These are phyloP conservation scores for Termitomyces sp. DNA, from an alignment of 768 basidiomycete genomes.

Conservation along the genomic window DNA sequence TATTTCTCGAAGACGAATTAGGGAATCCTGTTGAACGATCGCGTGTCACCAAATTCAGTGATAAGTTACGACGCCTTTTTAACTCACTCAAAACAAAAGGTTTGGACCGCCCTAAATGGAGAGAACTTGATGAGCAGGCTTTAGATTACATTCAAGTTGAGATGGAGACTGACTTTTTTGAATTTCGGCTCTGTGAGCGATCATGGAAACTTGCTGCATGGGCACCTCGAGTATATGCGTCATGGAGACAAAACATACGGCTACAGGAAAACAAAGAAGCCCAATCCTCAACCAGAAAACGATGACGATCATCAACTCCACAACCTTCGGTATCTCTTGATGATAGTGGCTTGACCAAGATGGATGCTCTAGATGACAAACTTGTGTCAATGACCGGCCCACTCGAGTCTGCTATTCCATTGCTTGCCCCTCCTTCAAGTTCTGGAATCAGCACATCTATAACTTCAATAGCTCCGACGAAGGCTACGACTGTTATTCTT, in stretches of 20 bases:
- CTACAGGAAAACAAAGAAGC: neutral
- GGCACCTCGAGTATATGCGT: neutral
- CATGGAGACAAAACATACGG: neutral
- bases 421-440: neutral
- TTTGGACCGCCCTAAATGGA: neutral
- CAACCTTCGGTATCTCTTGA: neutral
- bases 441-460: neutral
- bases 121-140: neutral
- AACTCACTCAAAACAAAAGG: neutral
- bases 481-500: no score
- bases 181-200: neutral
- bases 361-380: neutral
- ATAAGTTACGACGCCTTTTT: neutral
- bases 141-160: neutral
- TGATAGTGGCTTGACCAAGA: neutral
- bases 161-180: neutral
- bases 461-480: neutral
- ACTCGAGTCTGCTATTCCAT: neutral
- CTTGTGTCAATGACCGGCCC: no score
- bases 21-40: neutral
- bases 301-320: neutral
- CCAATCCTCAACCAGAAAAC: neutral
- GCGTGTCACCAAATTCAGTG: neutral
- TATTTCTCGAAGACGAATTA: neutral
- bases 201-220: neutral